phyloP scores from a whole-genome alignment of 75 land plant genomes.

The Sequoiadendron giganteum region DNA sequence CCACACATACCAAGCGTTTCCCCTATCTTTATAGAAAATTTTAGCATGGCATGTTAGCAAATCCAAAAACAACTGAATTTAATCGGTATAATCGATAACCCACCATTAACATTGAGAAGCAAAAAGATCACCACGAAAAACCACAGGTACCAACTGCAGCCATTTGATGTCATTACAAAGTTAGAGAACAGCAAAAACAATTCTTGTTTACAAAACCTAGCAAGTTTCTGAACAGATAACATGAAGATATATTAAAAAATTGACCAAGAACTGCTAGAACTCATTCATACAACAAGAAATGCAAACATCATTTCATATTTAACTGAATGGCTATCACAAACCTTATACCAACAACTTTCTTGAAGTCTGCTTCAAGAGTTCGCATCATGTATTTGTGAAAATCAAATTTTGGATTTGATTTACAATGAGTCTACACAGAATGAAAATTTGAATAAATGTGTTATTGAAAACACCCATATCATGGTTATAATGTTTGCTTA shows the following conservation, averaged over 20 bases:
- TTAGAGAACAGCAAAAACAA: background rate
- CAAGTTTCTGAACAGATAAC: background rate
- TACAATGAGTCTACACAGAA: conserved; percentile 48
- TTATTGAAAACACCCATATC: background rate
- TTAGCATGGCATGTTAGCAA: background rate
- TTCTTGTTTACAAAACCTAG: background rate
- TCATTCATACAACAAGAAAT: background rate
- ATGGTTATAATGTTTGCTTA: background rate
- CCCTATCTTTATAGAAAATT: background rate
- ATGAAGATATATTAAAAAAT: background rate
- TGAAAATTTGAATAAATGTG: background rate
- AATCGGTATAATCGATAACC: conserved; percentile 14
- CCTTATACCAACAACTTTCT: conserved; percentile 85
- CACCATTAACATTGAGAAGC: conserved; percentile 84
- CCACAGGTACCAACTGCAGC: conserved; percentile 87
- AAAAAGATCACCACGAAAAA: conserved; percentile 71
- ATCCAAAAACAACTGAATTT: background rate
- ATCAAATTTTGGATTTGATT: conserved; percentile 50
- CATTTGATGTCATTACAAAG: background rate
- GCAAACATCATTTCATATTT: background rate
- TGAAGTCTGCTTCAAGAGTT: conserved; percentile 80
- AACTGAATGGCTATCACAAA: conserved; percentile 11
- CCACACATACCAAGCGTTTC: background rate
- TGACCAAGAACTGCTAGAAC: background rate
- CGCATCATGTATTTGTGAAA: conserved; percentile 82